Percentiles rank a stretch among this genome's conserved stretches.
Evolutionary conservation across 768 basidiomycete genomes (phyloP).

Genomic region (Wakefieldia striispora): DNA sequence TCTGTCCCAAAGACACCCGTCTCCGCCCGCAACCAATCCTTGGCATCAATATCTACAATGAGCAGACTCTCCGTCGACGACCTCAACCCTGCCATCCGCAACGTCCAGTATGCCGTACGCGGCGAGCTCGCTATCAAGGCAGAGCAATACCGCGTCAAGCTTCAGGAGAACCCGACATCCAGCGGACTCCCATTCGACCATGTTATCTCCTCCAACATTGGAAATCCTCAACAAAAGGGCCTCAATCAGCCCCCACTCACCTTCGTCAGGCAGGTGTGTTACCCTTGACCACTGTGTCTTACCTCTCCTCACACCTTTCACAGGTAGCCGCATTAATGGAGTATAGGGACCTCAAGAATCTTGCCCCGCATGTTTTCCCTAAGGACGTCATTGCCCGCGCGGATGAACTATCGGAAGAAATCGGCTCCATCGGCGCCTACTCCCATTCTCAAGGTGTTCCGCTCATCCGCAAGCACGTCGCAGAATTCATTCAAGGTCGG

Average conservation of each 20-base stretch:
- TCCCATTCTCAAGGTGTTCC: constrained; percentile 93
- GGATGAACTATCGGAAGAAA: constrained; percentile 73
- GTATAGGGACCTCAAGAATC: constrained; percentile 79
- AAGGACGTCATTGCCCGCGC: constrained; percentile 83
- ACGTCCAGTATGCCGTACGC: constrained; percentile 95
- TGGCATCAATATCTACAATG: constrained; percentile 35
- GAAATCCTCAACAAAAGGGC: constrained; percentile 95
- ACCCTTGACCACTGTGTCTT: too few relatives aligned
- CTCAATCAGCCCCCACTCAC: constrained; percentile 92
- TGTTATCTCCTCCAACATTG: constrained; percentile 94
- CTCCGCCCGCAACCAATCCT: background rate
- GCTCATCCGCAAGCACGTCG: constrained; percentile 82
- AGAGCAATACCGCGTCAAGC: constrained; percentile 70
- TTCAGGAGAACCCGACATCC: constrained; percentile 47
- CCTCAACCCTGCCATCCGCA: constrained; percentile 80
- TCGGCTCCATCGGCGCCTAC: constrained; percentile 93
- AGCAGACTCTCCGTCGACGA: constrained; percentile 60
- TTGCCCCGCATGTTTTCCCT: constrained; percentile 80
- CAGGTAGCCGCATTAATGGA: constrained; percentile 91
- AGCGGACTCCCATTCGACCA: constrained; percentile 78
- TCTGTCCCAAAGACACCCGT: background rate
- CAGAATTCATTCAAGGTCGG: constrained; percentile 84
- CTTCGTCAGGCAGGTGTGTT: constrained; percentile 81
- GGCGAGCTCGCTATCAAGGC: constrained; percentile 96
- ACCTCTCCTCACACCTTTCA: constrained; percentile 4